Conservation (phyloP, 306 rosid genomes). For the Sindora glabra region DNA sequence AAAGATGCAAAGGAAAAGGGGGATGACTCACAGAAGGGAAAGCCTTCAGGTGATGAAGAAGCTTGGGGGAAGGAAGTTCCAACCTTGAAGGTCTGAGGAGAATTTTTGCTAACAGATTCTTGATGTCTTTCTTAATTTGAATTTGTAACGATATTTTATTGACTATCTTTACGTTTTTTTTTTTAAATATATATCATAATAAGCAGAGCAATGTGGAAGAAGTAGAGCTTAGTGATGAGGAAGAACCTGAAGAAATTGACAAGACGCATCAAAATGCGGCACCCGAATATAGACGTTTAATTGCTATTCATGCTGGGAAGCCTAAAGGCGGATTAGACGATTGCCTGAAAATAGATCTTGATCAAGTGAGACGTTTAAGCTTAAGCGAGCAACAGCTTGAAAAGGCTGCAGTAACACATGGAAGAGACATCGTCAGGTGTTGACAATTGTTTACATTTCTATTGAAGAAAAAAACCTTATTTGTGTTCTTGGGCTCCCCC, state of each 20-base stretch:
- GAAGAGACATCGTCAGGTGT: slow-evolving; percentile 79
- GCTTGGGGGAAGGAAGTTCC: slow-evolving; percentile 91
- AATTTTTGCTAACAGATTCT: too few relatives aligned
- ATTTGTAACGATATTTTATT: slow-evolving; percentile 2
- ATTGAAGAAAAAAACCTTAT: not conserved
- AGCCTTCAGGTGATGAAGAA: slow-evolving; percentile 41
- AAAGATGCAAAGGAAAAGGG: slow-evolving; percentile 51
- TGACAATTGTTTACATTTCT: slow-evolving; percentile 9
- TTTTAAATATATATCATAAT: too few relatives aligned
- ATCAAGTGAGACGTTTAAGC: slow-evolving; percentile 83
- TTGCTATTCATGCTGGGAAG: slow-evolving; percentile 97
- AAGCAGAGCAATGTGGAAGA: slow-evolving; percentile 40
- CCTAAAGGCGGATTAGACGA: slow-evolving; percentile 85
- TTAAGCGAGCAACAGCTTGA: slow-evolving; percentile 95
- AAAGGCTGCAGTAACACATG: slow-evolving; percentile 56
- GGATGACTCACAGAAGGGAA: slow-evolving; percentile 36
- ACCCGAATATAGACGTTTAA: slow-evolving; percentile 65
- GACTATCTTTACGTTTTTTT: slow-evolving; percentile 17
- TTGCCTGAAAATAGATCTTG: slow-evolving; percentile 76
- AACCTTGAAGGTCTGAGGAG: slow-evolving; percentile 49
- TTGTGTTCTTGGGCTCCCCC: not conserved
- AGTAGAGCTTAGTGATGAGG: slow-evolving; percentile 40
- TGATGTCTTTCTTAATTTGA: not conserved
- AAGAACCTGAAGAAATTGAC: slow-evolving; percentile 37
- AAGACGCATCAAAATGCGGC: slow-evolving; percentile 46